Conservation (phyloP, 352 stramenopile genomes). For the Globisporangium paroecandrum region DNA sequence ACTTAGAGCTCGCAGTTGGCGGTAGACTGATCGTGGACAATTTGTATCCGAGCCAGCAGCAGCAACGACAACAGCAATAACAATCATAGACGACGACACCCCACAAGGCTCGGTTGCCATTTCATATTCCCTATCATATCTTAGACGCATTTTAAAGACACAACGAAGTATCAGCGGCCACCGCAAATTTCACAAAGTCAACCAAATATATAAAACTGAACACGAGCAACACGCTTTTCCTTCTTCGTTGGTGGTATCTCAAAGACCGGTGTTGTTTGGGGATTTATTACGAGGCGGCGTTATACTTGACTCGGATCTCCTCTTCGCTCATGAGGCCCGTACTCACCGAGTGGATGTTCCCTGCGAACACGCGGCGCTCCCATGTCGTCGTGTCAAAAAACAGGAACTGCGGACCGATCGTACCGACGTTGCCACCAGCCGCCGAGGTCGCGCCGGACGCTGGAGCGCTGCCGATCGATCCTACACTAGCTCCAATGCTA, state of each 20-base stretch:
- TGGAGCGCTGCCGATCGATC: slow-evolving; percentile 64
- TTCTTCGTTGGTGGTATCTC: slow-evolving; percentile 26
- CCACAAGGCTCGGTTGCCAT: neutral
- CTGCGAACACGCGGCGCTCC: slow-evolving; percentile 92
- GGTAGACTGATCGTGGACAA: slow-evolving; percentile 37
- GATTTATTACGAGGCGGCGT: slow-evolving; percentile 64
- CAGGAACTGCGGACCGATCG: slow-evolving; percentile 85
- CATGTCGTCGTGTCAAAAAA: slow-evolving; percentile 95
- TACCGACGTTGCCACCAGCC: slow-evolving; percentile 14
- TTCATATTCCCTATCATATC: slow-evolving; percentile 2
- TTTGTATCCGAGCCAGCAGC: slow-evolving; percentile 1
- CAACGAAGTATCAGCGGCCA: neutral
- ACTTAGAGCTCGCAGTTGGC: slow-evolving; percentile 50
- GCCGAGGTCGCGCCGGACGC: slow-evolving; percentile 18
- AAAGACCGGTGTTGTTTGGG: slow-evolving; percentile 26
- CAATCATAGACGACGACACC: neutral
- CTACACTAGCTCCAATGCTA: slow-evolving; percentile 40
- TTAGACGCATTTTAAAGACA: slow-evolving; percentile 16
- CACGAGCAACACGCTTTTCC: slow-evolving; percentile 3
- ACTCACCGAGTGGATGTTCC: slow-evolving; percentile 86
- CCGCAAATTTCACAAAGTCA: slow-evolving; percentile 4
- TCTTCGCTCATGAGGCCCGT: slow-evolving; percentile 91
- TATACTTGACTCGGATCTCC: slow-evolving; percentile 95
- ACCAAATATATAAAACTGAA: slow-evolving; percentile 12
- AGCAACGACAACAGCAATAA: neutral